Percentiles rank a stretch among this genome's conserved stretches.
Conservation (phyloP, 2,329 filamentous ascomycete genomes). For the Polytolypa hystricis region DNA sequence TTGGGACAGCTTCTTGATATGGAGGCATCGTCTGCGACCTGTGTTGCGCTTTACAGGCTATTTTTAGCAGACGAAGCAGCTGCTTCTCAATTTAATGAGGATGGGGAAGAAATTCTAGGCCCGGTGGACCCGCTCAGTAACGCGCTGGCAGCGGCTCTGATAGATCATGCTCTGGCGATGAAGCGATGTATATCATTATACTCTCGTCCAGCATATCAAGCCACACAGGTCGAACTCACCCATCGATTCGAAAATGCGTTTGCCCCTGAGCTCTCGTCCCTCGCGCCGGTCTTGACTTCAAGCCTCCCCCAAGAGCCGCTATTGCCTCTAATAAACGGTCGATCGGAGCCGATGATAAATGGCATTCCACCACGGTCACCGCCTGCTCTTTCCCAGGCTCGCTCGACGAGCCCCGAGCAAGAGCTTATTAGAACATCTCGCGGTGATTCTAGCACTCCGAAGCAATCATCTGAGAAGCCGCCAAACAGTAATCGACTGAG, state of each 20-base stretch:
- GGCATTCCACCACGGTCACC: conserved; percentile 16
- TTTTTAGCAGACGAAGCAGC: conserved; percentile 48
- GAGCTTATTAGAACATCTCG: conserved; percentile 25
- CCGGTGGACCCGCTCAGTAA: conserved; percentile 52
- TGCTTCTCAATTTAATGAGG: conserved; percentile 27
- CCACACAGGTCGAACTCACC: conserved; percentile 28
- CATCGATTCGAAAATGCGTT: conserved; percentile 34
- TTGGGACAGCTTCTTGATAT: conserved; percentile 68
- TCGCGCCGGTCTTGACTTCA: conserved; percentile 35
- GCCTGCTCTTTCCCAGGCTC: conserved; percentile 11
- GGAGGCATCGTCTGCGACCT: conserved; percentile 60
- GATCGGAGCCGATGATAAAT: conserved; percentile 18
- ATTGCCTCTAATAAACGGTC: conserved; percentile 36
- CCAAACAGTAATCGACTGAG: conserved; percentile 32
- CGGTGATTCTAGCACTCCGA: conserved; percentile 18
- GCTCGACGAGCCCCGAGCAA: conserved; percentile 26
- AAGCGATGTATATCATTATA: conserved; percentile 68
- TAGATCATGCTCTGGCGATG: conserved; percentile 81
- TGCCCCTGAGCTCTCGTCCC: conserved; percentile 53
- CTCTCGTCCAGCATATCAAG: conserved; percentile 46
- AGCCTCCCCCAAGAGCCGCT: conserved; percentile 18
- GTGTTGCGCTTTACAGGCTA: conserved; percentile 65
- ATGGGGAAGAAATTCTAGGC: conserved; percentile 40
- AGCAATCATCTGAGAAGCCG: conserved; percentile 23
- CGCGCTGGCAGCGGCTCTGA: conserved; percentile 70